Base-by-base conservation (phyloP, 176 grass and related monocot genomes). In the Musa beccarii region DNA sequence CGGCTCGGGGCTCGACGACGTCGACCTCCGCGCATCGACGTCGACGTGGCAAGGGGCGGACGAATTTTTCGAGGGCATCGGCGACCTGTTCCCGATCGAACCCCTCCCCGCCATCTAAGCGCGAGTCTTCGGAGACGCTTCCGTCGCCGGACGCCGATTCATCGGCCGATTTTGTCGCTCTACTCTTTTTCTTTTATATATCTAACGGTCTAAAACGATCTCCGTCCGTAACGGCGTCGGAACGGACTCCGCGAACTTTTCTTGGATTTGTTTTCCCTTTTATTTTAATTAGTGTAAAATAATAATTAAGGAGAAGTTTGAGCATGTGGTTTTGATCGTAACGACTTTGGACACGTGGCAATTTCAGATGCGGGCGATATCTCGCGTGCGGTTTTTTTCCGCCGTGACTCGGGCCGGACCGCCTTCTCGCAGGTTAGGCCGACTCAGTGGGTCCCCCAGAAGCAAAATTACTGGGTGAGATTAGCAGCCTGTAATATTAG, bases 51-150 rank as follows among this genome's bases (percentile, higher is more conserved):
- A 81, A 61, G 77, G 64, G 55, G 94, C 49, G 17, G 69, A 89
- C 63, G 90, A 89, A 53, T 85, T 71, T 50, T 98, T 93, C 74
- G 49, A 90, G 2, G 95, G 93, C 73, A 93, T 98, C 77, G 76
- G 85, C 76, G 95, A 98, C 77, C 82, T 93, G 28, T 98, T 98
- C 78, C 70, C 79, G 29, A 54, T 90, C 54, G 92, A 96, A 19
- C 86, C 84, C 1, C 43, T 71, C 8, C 83, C 89, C 19, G 83
- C 84, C 34, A 51, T 69, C 69, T 71, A n/a, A 71, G 20, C 4
- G 34, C 50, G 54, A 70, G 19, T 11, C 14, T 20, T 51, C 51
- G 4, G 49, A 51, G 43, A n/a, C 68, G 19, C 10, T 70, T 52
- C 49, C 49, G n/a, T 61, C 79, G 71, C 87, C 76, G 78, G 62